Percentiles rank a stretch among this genome's conserved stretches.
Conservation (phyloP, 2,329 filamentous ascomycete genomes). For the Tricladium varicosporioides region DNA sequence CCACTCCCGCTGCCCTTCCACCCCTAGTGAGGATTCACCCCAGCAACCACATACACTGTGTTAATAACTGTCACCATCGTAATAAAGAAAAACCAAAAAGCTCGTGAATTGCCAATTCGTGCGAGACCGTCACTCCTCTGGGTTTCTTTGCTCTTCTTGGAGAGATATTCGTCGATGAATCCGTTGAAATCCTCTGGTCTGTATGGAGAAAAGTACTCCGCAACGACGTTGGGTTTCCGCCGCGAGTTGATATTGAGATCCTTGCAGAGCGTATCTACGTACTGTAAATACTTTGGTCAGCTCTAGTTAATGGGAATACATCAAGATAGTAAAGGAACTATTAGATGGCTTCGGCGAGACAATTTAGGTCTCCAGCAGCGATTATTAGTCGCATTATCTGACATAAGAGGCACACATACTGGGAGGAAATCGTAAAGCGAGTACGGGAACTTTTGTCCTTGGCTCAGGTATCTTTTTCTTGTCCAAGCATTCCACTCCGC, state of each 20-base stretch:
- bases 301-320: neutral
- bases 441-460: conserved; percentile 34
- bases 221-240: conserved; percentile 32
- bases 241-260: conserved; percentile 32
- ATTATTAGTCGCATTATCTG: too few relatives aligned
- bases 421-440: conserved; percentile 35
- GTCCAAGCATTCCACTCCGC: conserved; percentile 37
- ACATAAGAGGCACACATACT: conserved; percentile 30
- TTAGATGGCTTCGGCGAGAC: too few relatives aligned
- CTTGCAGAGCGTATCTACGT: conserved; percentile 32
- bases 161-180: conserved; percentile 8
- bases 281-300: conserved; percentile 18
- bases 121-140: too few relatives aligned
- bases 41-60: too few relatives aligned
- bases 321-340: neutral
- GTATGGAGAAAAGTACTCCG: conserved; percentile 27
- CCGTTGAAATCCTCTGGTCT: conserved; percentile 10
- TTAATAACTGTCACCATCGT: too few relatives aligned
- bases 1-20: too few relatives aligned
- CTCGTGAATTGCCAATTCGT: too few relatives aligned
- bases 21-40: too few relatives aligned
- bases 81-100: too few relatives aligned
- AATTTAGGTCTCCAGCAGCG: too few relatives aligned
- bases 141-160: too few relatives aligned
- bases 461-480: conserved; percentile 33